Conservation (phyloP, 805 yeast genomes). For the Metschnikowia baotianmanensis region DNA sequence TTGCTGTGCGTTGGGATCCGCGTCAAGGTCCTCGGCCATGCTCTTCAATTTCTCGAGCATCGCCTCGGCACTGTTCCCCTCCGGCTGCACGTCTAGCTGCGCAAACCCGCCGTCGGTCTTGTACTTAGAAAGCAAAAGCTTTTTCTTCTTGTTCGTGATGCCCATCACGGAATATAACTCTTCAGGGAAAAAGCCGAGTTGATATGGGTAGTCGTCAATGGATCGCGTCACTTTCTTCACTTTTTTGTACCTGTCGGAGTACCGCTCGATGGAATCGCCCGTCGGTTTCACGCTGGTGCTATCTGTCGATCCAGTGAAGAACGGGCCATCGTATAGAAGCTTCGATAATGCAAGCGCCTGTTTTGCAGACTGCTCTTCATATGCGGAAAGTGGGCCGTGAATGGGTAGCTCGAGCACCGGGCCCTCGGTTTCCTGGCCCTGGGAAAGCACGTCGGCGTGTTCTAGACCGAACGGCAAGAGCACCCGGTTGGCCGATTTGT, state of each 20-base stretch:
- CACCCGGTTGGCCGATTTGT: constrained; percentile 43
- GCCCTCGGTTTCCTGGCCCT: constrained; percentile 36
- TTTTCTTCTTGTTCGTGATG: constrained; percentile 50
- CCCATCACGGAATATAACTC: constrained; percentile 78
- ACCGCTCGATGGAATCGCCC: constrained; percentile 72
- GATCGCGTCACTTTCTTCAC: constrained; percentile 68
- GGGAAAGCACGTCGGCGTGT: constrained; percentile 52
- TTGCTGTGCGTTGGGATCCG: constrained; percentile 39
- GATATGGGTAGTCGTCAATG: constrained; percentile 75
- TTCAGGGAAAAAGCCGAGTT: constrained; percentile 66
- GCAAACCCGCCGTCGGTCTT: constrained; percentile 39
- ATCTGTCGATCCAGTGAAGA: constrained; percentile 55
- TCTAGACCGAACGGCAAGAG: constrained; percentile 72
- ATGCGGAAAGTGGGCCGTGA: constrained; percentile 52
- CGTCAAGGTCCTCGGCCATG: constrained; percentile 46
- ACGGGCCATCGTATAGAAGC: constrained; percentile 62
- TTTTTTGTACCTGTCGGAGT: constrained; percentile 76
- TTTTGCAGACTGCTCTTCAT: constrained; percentile 52
- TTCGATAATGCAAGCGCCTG: constrained; percentile 54
- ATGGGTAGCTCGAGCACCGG: constrained; percentile 58
- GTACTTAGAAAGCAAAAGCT: constrained; percentile 43
- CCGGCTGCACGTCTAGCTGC: constrained; percentile 30
- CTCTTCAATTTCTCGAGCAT: constrained; percentile 40
- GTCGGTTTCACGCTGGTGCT: constrained; percentile 26
- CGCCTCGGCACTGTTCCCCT: constrained; percentile 33